Evolutionary conservation across 257 asterid genomes (phyloP).

Genomic region (Nicotiana attenuata): DNA sequence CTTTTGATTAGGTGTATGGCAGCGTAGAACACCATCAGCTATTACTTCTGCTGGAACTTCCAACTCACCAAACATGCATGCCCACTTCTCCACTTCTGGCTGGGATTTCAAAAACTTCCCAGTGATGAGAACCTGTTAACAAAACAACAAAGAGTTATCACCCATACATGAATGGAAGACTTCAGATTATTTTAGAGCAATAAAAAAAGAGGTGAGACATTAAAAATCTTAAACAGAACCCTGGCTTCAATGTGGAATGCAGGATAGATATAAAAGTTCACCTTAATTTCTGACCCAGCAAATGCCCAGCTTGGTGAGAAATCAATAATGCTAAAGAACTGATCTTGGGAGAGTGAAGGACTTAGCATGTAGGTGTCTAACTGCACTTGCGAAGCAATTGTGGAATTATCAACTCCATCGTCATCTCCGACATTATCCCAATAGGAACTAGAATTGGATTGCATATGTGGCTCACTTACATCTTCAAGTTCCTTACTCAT

Average conservation of each 20-base stretch:
- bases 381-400: slow-evolving; percentile 46
- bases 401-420: slow-evolving; percentile 53
- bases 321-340: slow-evolving; percentile 73
- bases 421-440: slow-evolving; percentile 79
- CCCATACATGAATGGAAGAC: not conserved
- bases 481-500: slow-evolving; percentile 92
- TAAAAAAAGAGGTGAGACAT: slow-evolving; percentile 1
- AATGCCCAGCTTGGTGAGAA: slow-evolving; percentile 84
- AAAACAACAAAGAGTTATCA: slow-evolving; percentile 12
- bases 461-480: slow-evolving; percentile 61
- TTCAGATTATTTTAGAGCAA: not conserved
- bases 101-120: slow-evolving; percentile 65
- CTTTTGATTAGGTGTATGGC: slow-evolving; percentile 67
- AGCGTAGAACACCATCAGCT: slow-evolving; percentile 71
- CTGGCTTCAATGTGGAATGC: not conserved
- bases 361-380: slow-evolving; percentile 57
- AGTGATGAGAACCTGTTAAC: slow-evolving; percentile 57
- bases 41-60: slow-evolving; percentile 85
- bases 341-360: slow-evolving; percentile 85
- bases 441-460: slow-evolving; percentile 53
- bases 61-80: slow-evolving; percentile 92
- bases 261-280: slow-evolving; percentile 16
- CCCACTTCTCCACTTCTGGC: slow-evolving; percentile 63
- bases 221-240: slow-evolving; percentile 13
- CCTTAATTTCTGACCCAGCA: slow-evolving; percentile 73